These are phyloP conservation scores for Medicago ruthenica DNA, from an alignment of 306 rosid genomes.

Conservation along the genomic window DNA sequence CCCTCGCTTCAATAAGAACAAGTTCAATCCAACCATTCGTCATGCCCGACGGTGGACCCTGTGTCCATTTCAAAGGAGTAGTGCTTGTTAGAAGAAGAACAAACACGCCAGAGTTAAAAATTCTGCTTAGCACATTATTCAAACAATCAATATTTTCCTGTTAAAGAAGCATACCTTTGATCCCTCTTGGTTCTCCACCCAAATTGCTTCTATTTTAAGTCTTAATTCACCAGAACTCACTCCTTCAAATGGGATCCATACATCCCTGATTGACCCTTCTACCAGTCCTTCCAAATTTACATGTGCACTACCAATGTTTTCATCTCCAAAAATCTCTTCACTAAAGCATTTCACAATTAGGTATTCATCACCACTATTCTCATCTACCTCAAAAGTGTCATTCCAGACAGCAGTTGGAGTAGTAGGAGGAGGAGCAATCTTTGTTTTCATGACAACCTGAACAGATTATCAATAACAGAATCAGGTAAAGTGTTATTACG, in stretches of 20 bases:
- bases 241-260: conserved; percentile 95
- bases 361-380: conserved; percentile 80
- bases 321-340: conserved; percentile 84
- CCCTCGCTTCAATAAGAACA: conserved; percentile 84
- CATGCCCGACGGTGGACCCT: conserved; percentile 55
- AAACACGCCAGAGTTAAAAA: conserved; percentile 18
- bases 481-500: conserved; percentile 29
- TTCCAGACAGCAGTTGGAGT: conserved; percentile 72
- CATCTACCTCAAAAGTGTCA: conserved; percentile 85
- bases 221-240: conserved; percentile 89
- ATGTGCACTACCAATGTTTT: conserved; percentile 82
- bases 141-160: conserved; percentile 31
- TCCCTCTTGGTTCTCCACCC: conserved; percentile 71
- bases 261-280: conserved; percentile 72
- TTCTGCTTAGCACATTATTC: conserved; percentile 8
- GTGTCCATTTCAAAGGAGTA: conserved; percentile 42
- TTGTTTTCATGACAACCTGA: conserved; percentile 76
- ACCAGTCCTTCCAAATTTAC: conserved; percentile 94
- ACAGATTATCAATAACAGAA: conserved; percentile 35
- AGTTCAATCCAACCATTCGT: conserved; percentile 84
- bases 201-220: conserved; percentile 81
- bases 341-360: conserved; percentile 73
- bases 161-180: conserved; percentile 64
- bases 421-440: conserved; percentile 50
- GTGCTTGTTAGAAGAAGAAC: conserved; percentile 50